These are phyloP conservation scores for Novymonas esmeraldas DNA, from an alignment of 208 protist genomes.

Conservation along the genomic window DNA sequence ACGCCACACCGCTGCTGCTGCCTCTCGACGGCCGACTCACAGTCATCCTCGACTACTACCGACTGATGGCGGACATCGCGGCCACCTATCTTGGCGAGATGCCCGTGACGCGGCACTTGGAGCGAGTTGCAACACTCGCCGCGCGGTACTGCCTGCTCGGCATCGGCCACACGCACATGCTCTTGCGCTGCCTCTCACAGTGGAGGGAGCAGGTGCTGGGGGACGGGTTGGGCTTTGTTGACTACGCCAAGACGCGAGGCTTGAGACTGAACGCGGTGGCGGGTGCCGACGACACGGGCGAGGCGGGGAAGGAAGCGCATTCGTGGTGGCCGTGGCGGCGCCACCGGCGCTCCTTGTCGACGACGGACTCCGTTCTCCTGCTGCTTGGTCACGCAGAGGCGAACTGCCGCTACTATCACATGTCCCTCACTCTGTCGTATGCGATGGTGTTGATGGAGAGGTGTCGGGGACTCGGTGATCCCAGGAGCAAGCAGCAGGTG, in stretches of 20 bases:
- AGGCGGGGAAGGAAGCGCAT: too few species aligned
- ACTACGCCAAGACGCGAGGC: slow-evolving; percentile 1
- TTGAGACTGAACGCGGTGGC: too few species aligned
- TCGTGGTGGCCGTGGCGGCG: too few species aligned
- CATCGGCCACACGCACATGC: slow-evolving; percentile 23
- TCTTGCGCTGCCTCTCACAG: slow-evolving; percentile 23
- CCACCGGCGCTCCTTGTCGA: too few species aligned
- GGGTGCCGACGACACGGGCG: too few species aligned
- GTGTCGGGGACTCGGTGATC: too few species aligned
- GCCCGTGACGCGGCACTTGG: neutral
- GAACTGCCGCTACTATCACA: slow-evolving; percentile 17
- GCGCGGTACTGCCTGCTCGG: slow-evolving; percentile 24
- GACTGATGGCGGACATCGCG: slow-evolving; percentile 23
- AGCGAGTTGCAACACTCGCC: slow-evolving; percentile 14
- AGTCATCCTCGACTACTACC: slow-evolving; percentile 23
- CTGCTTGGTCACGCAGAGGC: slow-evolving; percentile 1
- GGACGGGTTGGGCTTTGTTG: slow-evolving; percentile 1
- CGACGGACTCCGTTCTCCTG: neutral
- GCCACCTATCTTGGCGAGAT: slow-evolving; percentile 15
- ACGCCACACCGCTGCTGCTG: too few species aligned
- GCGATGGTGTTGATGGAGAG: slow-evolving; percentile 16
- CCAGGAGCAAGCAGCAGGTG: slow-evolving; percentile 7
- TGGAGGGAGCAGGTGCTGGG: slow-evolving; percentile 9
- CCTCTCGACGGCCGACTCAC: slow-evolving; percentile 23
- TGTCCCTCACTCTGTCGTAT: neutral